These are phyloP conservation scores for Calonectria fujianensis DNA, from an alignment of 2,329 filamentous ascomycete species.

Conservation along the genomic window DNA sequence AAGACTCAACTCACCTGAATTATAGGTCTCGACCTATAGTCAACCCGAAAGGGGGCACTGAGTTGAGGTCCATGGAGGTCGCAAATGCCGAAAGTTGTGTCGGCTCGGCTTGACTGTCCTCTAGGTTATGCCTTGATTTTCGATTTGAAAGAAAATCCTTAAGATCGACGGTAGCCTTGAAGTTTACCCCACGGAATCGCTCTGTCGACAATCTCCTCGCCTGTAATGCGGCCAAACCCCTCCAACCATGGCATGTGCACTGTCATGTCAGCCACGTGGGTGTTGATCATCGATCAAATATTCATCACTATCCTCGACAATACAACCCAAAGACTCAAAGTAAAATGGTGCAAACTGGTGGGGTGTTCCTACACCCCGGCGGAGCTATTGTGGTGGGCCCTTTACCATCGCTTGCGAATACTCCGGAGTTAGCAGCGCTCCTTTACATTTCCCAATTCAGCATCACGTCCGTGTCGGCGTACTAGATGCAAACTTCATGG, in stretches of 20 bases:
- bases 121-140: background rate
- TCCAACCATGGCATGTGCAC: background rate
- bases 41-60: background rate
- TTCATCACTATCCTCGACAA: background rate
- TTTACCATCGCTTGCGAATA: constrained; percentile 15
- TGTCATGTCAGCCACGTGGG: constrained; percentile 2
- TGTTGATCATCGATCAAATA: background rate
- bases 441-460: constrained; percentile 4
- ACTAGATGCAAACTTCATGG: background rate
- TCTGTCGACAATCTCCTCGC: constrained; percentile 7
- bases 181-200: constrained; percentile 9
- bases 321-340: background rate
- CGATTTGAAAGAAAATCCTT: background rate
- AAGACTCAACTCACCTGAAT: background rate
- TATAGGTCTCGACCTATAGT: background rate
- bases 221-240: background rate
- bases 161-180: background rate
- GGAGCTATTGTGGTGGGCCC: constrained; percentile 24
- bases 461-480: background rate
- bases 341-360: constrained; percentile 1
- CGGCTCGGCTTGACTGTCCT: background rate
- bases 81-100: background rate
- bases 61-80: too few relatives aligned
- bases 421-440: background rate
- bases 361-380: background rate